These are phyloP conservation scores for Pholiota conissans DNA, from an alignment of 768 basidiomycete species.

Conservation along the genomic window DNA sequence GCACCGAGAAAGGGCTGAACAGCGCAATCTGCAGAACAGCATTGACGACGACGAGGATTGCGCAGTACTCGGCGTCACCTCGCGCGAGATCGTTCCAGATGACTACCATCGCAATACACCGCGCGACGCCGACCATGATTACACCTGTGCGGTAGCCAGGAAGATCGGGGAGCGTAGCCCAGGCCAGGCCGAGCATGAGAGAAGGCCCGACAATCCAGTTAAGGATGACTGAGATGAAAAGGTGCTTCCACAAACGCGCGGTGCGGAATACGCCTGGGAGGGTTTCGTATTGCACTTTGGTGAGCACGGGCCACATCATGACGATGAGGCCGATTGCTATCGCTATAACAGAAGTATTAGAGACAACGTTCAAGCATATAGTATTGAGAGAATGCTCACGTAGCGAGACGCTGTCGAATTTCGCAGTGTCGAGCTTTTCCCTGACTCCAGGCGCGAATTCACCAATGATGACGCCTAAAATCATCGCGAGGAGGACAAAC, in stretches of 20 bases:
- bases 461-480: slow-evolving; percentile 74
- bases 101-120: slow-evolving; percentile 76
- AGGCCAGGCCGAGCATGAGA: slow-evolving; percentile 82
- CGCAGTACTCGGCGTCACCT: slow-evolving; percentile 73
- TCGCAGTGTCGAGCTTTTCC: slow-evolving; percentile 57
- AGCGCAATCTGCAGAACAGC: slow-evolving; percentile 76
- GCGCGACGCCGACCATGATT: slow-evolving; percentile 77
- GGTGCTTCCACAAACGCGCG: slow-evolving; percentile 61
- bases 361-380: not conserved
- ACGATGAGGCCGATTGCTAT: slow-evolving; percentile 80
- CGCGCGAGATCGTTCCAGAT: slow-evolving; percentile 79
- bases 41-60: slow-evolving; percentile 80
- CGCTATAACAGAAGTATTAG: slow-evolving; percentile 38
- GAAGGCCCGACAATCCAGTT: slow-evolving; percentile 85
- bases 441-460: slow-evolving; percentile 62
- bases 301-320: slow-evolving; percentile 87
- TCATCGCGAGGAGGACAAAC: slow-evolving; percentile 70
- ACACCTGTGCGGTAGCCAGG: slow-evolving; percentile 76
- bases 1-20: slow-evolving; percentile 70
- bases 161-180: slow-evolving; percentile 83
- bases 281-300: slow-evolving; percentile 75
- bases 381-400: slow-evolving; percentile 48
- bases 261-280: slow-evolving; percentile 59
- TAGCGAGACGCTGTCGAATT: slow-evolving; percentile 70
- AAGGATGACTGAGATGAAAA: slow-evolving; percentile 63